A percentile compares a stretch with the other conserved stretches of the same genome.
Conservation (phyloP, 257 asterid genomes). For the Craterostigma plantagineum region DNA sequence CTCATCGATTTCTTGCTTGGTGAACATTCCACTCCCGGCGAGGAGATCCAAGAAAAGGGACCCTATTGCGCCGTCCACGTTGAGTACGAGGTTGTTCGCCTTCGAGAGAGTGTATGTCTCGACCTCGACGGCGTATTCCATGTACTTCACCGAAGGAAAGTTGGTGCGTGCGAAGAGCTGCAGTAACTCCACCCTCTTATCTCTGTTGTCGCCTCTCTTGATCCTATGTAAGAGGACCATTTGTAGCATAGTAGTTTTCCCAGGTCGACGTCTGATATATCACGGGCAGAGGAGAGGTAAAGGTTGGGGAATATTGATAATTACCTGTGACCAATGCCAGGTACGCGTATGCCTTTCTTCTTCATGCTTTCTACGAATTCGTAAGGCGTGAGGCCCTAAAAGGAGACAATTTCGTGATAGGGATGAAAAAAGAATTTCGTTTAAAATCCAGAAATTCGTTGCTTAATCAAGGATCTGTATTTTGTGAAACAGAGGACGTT, state of each 20-base stretch:
- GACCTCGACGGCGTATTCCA: conserved; percentile 95
- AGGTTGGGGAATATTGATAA: not conserved
- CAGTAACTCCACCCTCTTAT: conserved; percentile 84
- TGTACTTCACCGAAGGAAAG: conserved; percentile 90
- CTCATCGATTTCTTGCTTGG: conserved; percentile 87
- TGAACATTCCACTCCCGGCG: conserved; percentile 98
- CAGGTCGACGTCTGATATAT: too few relatives aligned
- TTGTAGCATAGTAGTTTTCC: too few relatives aligned
- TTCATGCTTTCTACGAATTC: conserved; percentile 98
- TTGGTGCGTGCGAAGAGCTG: conserved; percentile 79
- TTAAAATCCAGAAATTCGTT: not conserved
- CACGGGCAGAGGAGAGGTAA: not conserved
- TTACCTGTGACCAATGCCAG: conserved; percentile 99
- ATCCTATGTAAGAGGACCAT: conserved; percentile 32
- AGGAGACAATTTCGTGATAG: conserved; percentile 4
- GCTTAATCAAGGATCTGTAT: not conserved
- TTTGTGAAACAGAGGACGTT: too few relatives aligned
- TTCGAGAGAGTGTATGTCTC: conserved; percentile 93
- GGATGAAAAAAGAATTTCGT: conserved; percentile 3
- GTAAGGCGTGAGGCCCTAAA: conserved; percentile 74
- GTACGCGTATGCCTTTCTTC: conserved; percentile 98
- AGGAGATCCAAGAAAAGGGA: conserved; percentile 96
- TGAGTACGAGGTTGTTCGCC: conserved; percentile 90
- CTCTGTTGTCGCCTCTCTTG: conserved; percentile 99
- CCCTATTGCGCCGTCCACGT: conserved; percentile 97